These are phyloP conservation scores for Sporothrix protearum DNA, from an alignment of 2,329 filamentous ascomycete genomes.

Conservation along the genomic window DNA sequence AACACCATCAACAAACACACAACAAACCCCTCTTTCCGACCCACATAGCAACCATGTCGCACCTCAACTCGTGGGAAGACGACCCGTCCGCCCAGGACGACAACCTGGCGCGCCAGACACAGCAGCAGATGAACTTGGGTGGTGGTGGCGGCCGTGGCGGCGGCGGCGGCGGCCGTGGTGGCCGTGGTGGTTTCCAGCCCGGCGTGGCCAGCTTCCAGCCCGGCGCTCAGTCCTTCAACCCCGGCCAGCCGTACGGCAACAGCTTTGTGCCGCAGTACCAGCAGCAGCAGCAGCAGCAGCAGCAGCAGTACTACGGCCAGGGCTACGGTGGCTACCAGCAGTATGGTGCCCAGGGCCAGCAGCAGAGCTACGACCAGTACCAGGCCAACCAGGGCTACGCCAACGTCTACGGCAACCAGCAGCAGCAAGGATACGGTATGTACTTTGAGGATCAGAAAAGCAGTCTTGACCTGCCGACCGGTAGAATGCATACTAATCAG, in stretches of 20 bases:
- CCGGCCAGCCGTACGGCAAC: conserved; percentile 57
- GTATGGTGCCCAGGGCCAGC: conserved; percentile 42
- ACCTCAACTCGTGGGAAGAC: conserved; percentile 94
- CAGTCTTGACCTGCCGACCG: no score
- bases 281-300: conserved; percentile 29
- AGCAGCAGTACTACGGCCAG: conserved; percentile 26
- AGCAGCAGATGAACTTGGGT: conserved; percentile 72
- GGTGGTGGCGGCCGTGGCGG: conserved; percentile 42
- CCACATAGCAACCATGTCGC: conserved; percentile 41
- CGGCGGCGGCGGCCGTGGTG: conserved; percentile 20
- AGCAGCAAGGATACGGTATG: conserved; percentile 38
- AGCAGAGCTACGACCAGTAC: conserved; percentile 43
- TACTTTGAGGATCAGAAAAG: neutral
- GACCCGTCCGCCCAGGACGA: conserved; percentile 75
- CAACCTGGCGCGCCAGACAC: conserved; percentile 70
- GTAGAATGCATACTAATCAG: neutral
- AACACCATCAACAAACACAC: neutral
- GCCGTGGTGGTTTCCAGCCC: conserved; percentile 54
- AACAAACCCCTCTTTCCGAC: neutral
- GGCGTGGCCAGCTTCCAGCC: conserved; percentile 70
- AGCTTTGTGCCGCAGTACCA: conserved; percentile 41
- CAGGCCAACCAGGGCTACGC: conserved; percentile 34
- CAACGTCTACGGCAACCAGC: conserved; percentile 33
- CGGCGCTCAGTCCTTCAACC: conserved; percentile 60
- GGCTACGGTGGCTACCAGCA: conserved; percentile 38